Evolutionary conservation across 2,329 filamentous ascomycete species (phyloP), one percentile per base, ranked within the genome.

Genomic region (Alternaria novae-zelandiae): DNA sequence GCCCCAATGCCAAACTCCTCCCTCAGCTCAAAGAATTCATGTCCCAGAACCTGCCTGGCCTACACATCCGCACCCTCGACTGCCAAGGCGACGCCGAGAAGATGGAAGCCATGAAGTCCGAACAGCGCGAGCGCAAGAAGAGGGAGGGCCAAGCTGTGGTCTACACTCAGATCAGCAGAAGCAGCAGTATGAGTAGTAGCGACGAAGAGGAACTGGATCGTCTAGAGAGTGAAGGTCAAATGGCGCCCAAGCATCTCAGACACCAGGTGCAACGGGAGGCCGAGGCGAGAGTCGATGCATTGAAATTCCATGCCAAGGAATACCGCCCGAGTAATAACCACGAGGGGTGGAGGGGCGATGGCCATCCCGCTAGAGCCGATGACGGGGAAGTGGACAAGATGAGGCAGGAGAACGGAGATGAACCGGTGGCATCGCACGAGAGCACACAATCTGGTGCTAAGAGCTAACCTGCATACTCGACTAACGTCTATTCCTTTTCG

Each of bases 1-100:
- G 95, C 0, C 95, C 95, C 0, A 93, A 96, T 74, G 91, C 91
- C 59, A 86, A 89, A 11, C 85, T 92, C 10, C 86, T 98, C 2
- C 91, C 92, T 0, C 78, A 89, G 1, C 84, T 98, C 2, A 89
- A 90, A 56, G 75, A 83, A 11, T 97, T 93, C 75, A 81, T 98
- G 3, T 82, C 89, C 30, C 80, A 79, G 23, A 93, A 95, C 69
- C 89, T 97, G 32, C 92, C 92, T 0, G 93, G 92, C 0, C 82
- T 98, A 1, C 88, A 91, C 55, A 84, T 97, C 49, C 84, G 89
- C 0, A 88, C 88, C 0, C 87, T 95, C 70, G 91, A 94, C 75
- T 96, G 92, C 82, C 85, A 87, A 64, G 81, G 78, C 43, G 92
- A 93, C 60, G 91, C 92, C 10, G 86, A 94, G 63, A 84, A 88